These are phyloP conservation scores for Lichtheimia ornata DNA, from an alignment of 371 early-diverging fungal species.

Conservation along the genomic window DNA sequence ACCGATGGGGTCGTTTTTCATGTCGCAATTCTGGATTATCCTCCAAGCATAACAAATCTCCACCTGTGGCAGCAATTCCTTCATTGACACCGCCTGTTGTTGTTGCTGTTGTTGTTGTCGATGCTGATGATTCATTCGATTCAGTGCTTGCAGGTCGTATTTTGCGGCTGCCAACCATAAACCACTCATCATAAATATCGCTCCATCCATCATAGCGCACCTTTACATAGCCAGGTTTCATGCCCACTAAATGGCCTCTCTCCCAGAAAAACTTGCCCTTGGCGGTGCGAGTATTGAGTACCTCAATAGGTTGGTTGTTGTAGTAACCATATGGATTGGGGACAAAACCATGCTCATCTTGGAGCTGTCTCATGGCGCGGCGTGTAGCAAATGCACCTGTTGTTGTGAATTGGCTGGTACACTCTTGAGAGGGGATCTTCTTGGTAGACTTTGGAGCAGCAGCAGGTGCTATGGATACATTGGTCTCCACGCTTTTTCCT, in stretches of 20 bases:
- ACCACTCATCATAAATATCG: conserved; percentile 63
- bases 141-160: conserved; percentile 22
- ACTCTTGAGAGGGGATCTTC: neutral
- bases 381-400: conserved; percentile 55
- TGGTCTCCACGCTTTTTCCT: neutral
- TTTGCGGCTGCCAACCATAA: conserved; percentile 60
- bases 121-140: neutral
- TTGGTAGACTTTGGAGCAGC: neutral
- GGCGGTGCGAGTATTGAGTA: conserved; percentile 35
- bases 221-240: conserved; percentile 50
- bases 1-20: conserved; percentile 32
- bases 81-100: neutral
- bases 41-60: conserved; percentile 24
- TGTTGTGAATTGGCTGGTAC: conserved; percentile 21
- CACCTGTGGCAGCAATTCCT: neutral
- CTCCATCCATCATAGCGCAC: conserved; percentile 66
- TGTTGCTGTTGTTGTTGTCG: neutral
- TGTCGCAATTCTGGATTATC: conserved; percentile 44
- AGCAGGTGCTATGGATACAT: neutral
- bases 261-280: conserved; percentile 42
- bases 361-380: conserved; percentile 40
- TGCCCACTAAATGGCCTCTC: conserved; percentile 46
- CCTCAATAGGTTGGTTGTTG: conserved; percentile 34
- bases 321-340: conserved; percentile 48
- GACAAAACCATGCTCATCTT: conserved; percentile 45